Conservation (phyloP, 805 yeast species). For the Kuraishia cidri region DNA sequence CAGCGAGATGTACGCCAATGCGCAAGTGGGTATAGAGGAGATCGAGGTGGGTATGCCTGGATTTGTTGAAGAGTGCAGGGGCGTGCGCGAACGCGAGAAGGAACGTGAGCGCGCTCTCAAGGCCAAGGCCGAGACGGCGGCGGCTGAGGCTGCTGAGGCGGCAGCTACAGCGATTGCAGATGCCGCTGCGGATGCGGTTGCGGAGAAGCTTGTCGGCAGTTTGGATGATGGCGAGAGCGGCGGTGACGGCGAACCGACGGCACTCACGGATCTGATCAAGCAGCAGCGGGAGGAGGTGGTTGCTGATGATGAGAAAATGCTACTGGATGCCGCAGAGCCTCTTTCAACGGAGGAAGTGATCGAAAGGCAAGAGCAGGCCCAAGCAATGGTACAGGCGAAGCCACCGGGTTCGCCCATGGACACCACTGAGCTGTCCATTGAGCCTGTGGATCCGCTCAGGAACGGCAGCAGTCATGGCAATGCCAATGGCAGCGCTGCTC, state of each 20-base stretch:
- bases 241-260: too few species aligned
- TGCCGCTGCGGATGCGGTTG: background rate
- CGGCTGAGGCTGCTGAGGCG: background rate
- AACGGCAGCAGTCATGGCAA: too few species aligned
- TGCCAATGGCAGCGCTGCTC: background rate
- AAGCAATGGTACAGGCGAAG: background rate
- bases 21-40: conserved; percentile 93
- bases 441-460: background rate
- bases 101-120: conserved; percentile 28
- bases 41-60: conserved; percentile 50
- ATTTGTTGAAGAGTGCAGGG: conserved; percentile 69
- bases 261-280: background rate
- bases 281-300: background rate
- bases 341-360: background rate
- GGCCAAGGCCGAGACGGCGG: background rate
- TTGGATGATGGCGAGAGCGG: too few species aligned
- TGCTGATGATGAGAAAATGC: background rate
- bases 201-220: conserved; percentile 7
- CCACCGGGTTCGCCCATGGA: background rate
- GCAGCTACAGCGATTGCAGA: background rate
- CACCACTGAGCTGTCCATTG: background rate
- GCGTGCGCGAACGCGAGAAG: conserved; percentile 57
- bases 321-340: background rate
- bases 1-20: conserved; percentile 93
- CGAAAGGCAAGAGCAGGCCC: background rate